A percentile compares a stretch with the other conserved stretches of the same genome.
These are phyloP conservation scores for Nyssa sinensis DNA, from an alignment of 148 eudicot genomes.

Conservation along the genomic window DNA sequence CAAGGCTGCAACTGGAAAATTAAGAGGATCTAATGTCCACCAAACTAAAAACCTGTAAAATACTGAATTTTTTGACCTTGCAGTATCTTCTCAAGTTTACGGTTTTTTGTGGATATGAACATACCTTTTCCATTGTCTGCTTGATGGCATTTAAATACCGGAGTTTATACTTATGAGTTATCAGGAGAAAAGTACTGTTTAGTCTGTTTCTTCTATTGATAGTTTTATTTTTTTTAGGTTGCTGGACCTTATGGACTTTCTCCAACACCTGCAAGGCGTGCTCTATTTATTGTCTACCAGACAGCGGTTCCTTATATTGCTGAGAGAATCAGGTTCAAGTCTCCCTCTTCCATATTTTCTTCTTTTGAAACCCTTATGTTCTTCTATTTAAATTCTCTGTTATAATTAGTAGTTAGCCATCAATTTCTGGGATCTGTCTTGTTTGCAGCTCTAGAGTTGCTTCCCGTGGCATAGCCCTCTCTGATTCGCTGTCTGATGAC, in stretches of 20 bases:
- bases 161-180: too few species aligned
- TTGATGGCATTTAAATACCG: too few species aligned
- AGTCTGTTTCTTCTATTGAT: too few species aligned
- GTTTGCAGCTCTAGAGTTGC: constrained; percentile 84
- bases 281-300: constrained; percentile 82
- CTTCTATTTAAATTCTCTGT: not conserved
- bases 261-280: constrained; percentile 97
- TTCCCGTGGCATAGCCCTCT: constrained; percentile 74
- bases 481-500: constrained; percentile 61
- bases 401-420: not conserved
- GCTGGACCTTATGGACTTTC: constrained; percentile 90
- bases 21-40: too few species aligned
- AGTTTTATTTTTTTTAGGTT: constrained; percentile 46
- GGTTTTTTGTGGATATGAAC: too few species aligned
- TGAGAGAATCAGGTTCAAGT: constrained; percentile 75
- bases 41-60: too few species aligned
- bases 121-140: too few species aligned
- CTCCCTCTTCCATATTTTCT: not conserved
- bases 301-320: constrained; percentile 94
- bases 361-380: not conserved
- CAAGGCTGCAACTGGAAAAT: too few species aligned
- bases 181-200: too few species aligned
- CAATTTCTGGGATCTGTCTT: not conserved
- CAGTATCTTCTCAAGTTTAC: too few species aligned
- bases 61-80: too few species aligned